Evolutionary conservation across 352 stramenopile genomes (phyloP), one percentile per base, ranked within the genome.

Genomic region (Pythium oligandrum): DNA sequence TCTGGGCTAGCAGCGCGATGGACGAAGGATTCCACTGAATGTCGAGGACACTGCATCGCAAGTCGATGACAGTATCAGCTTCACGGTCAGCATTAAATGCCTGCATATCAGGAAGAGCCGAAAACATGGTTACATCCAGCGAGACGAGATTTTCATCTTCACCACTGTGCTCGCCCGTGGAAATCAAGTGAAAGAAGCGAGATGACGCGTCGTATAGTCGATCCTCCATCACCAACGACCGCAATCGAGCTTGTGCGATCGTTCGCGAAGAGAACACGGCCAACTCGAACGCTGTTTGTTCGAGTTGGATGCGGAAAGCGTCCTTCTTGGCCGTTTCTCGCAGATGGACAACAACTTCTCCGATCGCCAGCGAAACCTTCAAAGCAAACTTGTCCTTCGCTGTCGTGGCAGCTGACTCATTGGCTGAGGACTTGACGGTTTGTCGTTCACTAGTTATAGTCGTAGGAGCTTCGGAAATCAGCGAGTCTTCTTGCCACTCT

Each of bases 21-120:
- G 83, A 93, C 32, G 83, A 90, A 34, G 83, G 83, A 51, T 93
- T 93, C 83, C 83, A 93, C 51, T 93, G 83, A 32, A 93, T 33
- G 56, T 90, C 65, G 11, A 93, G 55, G 31, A 88, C 71, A 55
- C 87, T 86, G 31, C 87, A 87, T 1, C 83, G 66, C 33, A 83
- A 53, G 48, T 84, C 68, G 1, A 84, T 63, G 8, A 88, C 61
- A 44, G 73, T 55, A n/a, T 87, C 64, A 9, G 48, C 47, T 40
- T 56, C 57, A 12, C 8, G 58, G 53, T 59, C 43, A 32, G 17
- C 33, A 34, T 48, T 55, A 11, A 51, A 31, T 39, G 33, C 48
- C 47, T 43, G 40, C 31, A 47, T 38, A 3, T 48, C 35, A 6
- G 63, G 5, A 12, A 42, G 7, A 7, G 45, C n/a, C 17, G 63